These are phyloP conservation scores for Solanum tarijense DNA, from an alignment of 257 asterid species.

Conservation along the genomic window DNA sequence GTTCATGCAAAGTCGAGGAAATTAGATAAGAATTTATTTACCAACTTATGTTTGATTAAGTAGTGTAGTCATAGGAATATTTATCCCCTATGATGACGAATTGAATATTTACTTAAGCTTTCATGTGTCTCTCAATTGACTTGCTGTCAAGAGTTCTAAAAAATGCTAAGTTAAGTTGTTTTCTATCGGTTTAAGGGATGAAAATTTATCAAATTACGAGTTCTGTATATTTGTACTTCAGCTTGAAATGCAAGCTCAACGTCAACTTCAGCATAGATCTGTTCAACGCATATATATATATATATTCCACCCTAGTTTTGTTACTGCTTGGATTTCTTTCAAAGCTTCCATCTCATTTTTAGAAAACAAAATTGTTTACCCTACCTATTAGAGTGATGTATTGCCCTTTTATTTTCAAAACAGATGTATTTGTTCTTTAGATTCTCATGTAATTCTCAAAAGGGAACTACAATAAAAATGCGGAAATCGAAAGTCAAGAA, in stretches of 20 bases:
- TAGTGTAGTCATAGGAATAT: background rate
- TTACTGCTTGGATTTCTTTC: background rate
- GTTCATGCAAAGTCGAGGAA: too few relatives aligned
- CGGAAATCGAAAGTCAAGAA: too few relatives aligned
- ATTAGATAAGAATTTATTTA: too few relatives aligned
- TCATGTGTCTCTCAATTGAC: background rate
- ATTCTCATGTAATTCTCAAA: background rate
- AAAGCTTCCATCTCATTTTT: background rate
- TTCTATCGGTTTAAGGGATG: background rate
- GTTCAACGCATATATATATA: background rate
- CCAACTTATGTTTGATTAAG: background rate
- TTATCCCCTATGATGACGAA: background rate
- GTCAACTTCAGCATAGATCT: background rate
- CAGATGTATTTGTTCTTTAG: background rate
- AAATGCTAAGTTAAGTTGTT: too few relatives aligned
- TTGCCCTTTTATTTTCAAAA: background rate
- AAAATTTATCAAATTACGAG: background rate
- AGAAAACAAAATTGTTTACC: background rate
- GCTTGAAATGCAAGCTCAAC: background rate
- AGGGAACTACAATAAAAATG: too few relatives aligned
- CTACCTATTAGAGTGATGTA: background rate
- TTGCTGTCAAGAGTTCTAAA: background rate
- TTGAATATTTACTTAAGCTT: background rate
- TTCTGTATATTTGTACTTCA: too few relatives aligned
- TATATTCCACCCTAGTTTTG: background rate